Base-by-base conservation (phyloP, 768 basidiomycete species). In the Hemileccinum impolitum region DNA sequence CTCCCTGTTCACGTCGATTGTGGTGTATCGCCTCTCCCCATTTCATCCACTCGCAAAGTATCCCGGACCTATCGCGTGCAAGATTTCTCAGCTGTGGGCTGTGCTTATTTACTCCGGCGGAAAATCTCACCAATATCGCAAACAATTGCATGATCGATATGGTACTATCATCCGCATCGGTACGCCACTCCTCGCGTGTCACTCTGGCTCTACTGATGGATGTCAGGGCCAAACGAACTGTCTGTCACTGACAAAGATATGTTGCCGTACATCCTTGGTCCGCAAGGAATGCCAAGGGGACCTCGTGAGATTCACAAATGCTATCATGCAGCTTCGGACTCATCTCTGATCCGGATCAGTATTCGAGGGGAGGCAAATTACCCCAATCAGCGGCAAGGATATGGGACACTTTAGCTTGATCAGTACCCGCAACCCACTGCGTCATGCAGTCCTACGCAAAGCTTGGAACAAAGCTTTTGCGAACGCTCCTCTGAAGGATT, bases 31-130 rank as follows among this genome's bases (percentile, higher is more conserved):
- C 31, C 51, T 73, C n/a, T 73, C 72, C 2, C 60, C 70, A 5
- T 65, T 60, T 48, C 71, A 73, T 28, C 70, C 71, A 21, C 65
- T 72, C 19, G 68, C 72, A 10, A 57, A 51, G 15, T 70, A 68
- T 51, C 71, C 72, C 26, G 72, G 71, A 4, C 72, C 72, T 5
- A 38, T 56, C 25, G 36, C 57, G 5, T 61, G 62, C 47, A 70
- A 58, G 46, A 19, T 67, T 25, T 62, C 67, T 10, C 72, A 71
- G 46, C 39, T 68, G 5, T 66, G 62, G 60, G 19, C 60, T 9
- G 61, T 63, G 10, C 36, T 43, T 4, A 40, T 60, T 4, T 45
- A 23, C 12, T 55, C 54, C 23, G 51, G 61, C 6, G 62, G 60
- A 8, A 60, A 60, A 25, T 56, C 19, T 1, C 54, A 60, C 15